Evolutionary conservation across 2,329 filamentous ascomycete species (phyloP).

Genomic region (Pyricularia pennisetigena): DNA sequence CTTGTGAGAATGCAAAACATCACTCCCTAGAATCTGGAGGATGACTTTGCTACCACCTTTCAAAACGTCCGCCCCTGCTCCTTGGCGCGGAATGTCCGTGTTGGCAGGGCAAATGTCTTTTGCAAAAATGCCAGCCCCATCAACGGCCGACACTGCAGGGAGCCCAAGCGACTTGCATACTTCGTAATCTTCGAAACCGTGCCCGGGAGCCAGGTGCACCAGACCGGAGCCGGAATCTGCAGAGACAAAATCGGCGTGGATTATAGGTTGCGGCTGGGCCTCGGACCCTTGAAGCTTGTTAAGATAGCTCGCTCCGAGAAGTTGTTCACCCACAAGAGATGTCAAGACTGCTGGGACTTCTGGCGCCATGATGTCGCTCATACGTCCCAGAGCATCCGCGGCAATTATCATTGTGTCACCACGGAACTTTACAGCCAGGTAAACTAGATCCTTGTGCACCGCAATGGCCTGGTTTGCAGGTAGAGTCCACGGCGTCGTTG

Average conservation of each 20-base stretch:
- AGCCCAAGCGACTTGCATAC: conserved; percentile 64
- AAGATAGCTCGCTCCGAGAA: conserved; percentile 57
- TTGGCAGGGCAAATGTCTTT: conserved; percentile 30
- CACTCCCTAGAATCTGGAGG: conserved; percentile 53
- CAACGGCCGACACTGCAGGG: conserved; percentile 69
- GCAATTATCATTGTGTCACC: conserved; percentile 61
- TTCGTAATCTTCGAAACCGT: conserved; percentile 94
- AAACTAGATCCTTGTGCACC: conserved; percentile 64
- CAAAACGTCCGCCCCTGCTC: conserved; percentile 25
- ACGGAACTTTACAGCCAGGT: conserved; percentile 53
- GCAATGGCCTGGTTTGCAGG: conserved; percentile 89
- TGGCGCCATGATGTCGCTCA: conserved; percentile 31
- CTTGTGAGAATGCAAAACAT: conserved; percentile 59
- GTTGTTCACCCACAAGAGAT: conserved; percentile 51
- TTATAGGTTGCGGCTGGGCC: conserved; percentile 54
- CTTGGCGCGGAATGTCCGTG: conserved; percentile 59
- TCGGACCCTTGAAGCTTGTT: conserved; percentile 56
- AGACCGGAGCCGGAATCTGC: conserved; percentile 84
- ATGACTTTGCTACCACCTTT: conserved; percentile 60
- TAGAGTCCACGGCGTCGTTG: conserved; percentile 81
- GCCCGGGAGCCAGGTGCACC: conserved; percentile 90
- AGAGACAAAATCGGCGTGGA: conserved; percentile 83
- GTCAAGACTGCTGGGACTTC: conserved; percentile 36
- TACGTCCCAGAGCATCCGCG: conserved; percentile 54
- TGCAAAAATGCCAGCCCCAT: conserved; percentile 74